Evolutionary conservation across 805 yeast genomes (phyloP), one percentile per base, ranked within the genome.

Genomic region (Saccharomycopsis oosterbeekiorum): DNA sequence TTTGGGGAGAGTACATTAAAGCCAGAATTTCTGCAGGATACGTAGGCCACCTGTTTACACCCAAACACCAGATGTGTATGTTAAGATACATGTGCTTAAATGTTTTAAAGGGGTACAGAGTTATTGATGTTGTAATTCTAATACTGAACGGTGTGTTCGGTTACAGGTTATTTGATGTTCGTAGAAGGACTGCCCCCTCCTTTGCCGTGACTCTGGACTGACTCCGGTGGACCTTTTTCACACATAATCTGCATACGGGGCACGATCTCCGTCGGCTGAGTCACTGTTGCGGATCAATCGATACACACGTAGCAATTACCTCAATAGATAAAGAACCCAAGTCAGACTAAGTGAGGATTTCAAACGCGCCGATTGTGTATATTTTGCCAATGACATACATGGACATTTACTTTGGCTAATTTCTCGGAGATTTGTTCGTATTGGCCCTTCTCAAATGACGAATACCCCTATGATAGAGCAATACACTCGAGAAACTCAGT

Each of bases 1-100:
- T 47, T 47, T 24, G 34, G 34, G 11, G 53, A 47, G 53, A 21
- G 21, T 11, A 5, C 15, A 21, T 26, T 9, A 47, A 19, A 43
- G 24, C 10, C 21, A 47, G 34, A 26, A 47, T 26, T 21, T 47
- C 53, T 47, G 15, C 34, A 47, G 2, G 34, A 47, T 47, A 11
- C 53, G 53, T 17, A 47, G 53, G 53, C 53, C 53, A 47, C 53
- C 21, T 47, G 53, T 47, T 47, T 34, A 47, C 53, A 47, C 53
- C 53, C 53, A 21, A 2, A 47, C 53, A 47, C 21, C 11, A 34
- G 4, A 37, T 12, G 9, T 37, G 12, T 37, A 2, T 11, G 15
- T 21, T 21, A 15, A 3, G 34, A 9, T 41, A 3, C 21, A 15
- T 8, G 17, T 41, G 9, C 14, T 3, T 10, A 8, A 12, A 43